Percentiles rank a stretch among this genome's conserved stretches.
These are phyloP conservation scores for Solanum clarkiae DNA, from an alignment of 257 asterid genomes.

Conservation along the genomic window DNA sequence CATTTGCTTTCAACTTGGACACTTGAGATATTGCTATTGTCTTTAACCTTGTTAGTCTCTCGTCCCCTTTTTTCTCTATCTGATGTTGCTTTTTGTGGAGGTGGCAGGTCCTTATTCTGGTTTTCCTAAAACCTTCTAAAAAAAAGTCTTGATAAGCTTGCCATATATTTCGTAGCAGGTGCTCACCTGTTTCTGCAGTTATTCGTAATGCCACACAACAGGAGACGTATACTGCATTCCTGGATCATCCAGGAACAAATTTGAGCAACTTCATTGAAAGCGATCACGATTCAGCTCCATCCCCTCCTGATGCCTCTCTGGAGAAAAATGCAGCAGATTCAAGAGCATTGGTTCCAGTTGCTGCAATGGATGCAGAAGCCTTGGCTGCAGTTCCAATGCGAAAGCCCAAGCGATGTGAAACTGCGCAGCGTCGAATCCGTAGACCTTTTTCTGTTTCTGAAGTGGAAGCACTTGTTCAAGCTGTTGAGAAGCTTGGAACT, in stretches of 20 bases:
- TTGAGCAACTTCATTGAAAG: constrained; percentile 38
- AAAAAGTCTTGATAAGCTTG: neutral
- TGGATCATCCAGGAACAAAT: constrained; percentile 20
- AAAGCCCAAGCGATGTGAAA: constrained; percentile 52
- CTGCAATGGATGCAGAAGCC: constrained; percentile 31
- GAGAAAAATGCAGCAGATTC: constrained; percentile 32
- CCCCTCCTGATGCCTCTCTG: constrained; percentile 31
- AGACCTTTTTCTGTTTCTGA: constrained; percentile 70
- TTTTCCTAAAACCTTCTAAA: neutral
- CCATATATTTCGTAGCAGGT: constrained; percentile 15
- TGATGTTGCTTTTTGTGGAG: neutral
- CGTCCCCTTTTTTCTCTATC: neutral
- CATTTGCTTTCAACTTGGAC: neutral
- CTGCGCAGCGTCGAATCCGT: constrained; percentile 58
- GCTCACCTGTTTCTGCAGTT: constrained; percentile 16
- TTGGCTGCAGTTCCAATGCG: constrained; percentile 38
- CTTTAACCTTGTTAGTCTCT: neutral
- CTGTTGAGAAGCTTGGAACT: constrained; percentile 31
- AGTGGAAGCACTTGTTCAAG: constrained; percentile 74
- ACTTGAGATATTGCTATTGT: neutral
- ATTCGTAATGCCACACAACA: constrained; percentile 15
- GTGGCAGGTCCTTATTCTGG: neutral
- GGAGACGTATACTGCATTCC: constrained; percentile 12
- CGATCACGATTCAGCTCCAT: constrained; percentile 46
- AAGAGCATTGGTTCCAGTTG: constrained; percentile 40